Conservation (phyloP, 371 early-diverging fungal genomes). For the Mucor lusitanicus region DNA sequence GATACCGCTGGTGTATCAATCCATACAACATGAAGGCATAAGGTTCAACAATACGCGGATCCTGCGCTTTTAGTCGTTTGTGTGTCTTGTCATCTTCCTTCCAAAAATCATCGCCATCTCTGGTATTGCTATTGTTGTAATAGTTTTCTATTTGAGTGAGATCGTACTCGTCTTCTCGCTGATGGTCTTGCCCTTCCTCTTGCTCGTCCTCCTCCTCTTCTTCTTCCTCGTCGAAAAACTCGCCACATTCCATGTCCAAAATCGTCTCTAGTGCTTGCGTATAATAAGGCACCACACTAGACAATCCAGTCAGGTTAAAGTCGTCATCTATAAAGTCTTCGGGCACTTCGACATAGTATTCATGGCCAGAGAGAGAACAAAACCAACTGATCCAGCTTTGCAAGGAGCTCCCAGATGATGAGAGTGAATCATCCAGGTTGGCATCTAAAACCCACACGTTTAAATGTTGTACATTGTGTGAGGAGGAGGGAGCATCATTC, state of each 20-base stretch:
- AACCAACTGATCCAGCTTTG: constrained; percentile 89
- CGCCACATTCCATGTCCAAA: constrained; percentile 78
- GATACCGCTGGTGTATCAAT: constrained; percentile 83
- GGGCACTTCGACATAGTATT: constrained; percentile 84
- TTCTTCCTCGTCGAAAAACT: constrained; percentile 29
- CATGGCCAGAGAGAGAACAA: constrained; percentile 80
- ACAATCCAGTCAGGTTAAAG: constrained; percentile 92
- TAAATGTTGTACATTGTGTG: neutral
- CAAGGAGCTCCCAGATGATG: constrained; percentile 25
- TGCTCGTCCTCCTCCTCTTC: constrained; percentile 25
- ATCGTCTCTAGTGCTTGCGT: constrained; percentile 83
- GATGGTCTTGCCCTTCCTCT: constrained; percentile 35
- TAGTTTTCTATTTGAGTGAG: neutral
- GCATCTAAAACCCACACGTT: neutral
- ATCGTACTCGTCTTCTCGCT: neutral
- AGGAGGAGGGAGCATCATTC: neutral
- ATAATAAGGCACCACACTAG: constrained; percentile 79
- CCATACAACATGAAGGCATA: constrained; percentile 74
- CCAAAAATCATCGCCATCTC: constrained; percentile 38
- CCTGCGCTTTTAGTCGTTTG: constrained; percentile 13
- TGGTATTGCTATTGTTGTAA: neutral
- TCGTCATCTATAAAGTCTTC: constrained; percentile 90
- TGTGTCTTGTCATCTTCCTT: constrained; percentile 26
- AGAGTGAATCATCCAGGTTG: constrained; percentile 5
- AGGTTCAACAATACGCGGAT: constrained; percentile 47